Percentiles rank a stretch among this genome's conserved stretches.
Conservation (phyloP, 305 asterid species). For the Rubia balearica region DNA sequence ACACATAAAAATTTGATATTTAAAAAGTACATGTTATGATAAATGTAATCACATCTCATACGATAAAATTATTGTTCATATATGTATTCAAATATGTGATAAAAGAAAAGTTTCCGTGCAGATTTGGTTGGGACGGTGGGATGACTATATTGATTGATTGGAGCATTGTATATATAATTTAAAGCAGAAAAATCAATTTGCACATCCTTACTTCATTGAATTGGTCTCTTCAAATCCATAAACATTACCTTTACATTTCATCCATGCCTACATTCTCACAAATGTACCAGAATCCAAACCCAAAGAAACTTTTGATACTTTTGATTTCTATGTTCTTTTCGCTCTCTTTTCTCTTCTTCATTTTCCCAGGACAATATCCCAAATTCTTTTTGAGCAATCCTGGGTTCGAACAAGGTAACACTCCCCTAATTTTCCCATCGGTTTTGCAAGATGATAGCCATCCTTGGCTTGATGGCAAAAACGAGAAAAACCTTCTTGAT, state of each 20-base stretch:
- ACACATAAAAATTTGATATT: too few relatives aligned
- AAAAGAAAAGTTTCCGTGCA: too few relatives aligned
- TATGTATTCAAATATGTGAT: too few relatives aligned
- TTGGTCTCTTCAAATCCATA: too few relatives aligned
- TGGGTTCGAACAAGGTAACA: background rate
- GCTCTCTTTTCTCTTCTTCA: conserved; percentile 16
- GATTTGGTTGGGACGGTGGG: too few relatives aligned
- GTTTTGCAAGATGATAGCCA: background rate
- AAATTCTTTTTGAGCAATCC: background rate
- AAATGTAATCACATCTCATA: too few relatives aligned
- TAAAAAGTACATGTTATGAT: too few relatives aligned
- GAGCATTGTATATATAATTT: too few relatives aligned
- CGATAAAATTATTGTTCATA: too few relatives aligned
- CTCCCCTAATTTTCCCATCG: background rate
- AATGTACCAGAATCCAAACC: conserved; percentile 27
- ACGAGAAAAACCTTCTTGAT: conserved; percentile 40
- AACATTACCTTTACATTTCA: background rate
- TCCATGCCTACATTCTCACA: conserved; percentile 13
- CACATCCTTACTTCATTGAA: too few relatives aligned
- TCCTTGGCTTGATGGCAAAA: conserved; percentile 15
- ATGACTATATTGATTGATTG: too few relatives aligned
- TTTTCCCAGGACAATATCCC: background rate
- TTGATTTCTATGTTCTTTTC: conserved; percentile 25
- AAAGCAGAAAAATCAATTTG: too few relatives aligned
- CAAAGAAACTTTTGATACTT: conserved; percentile 33